These are phyloP conservation scores for Auriscalpium vulgare DNA, from an alignment of 768 basidiomycete genomes.

Conservation along the genomic window DNA sequence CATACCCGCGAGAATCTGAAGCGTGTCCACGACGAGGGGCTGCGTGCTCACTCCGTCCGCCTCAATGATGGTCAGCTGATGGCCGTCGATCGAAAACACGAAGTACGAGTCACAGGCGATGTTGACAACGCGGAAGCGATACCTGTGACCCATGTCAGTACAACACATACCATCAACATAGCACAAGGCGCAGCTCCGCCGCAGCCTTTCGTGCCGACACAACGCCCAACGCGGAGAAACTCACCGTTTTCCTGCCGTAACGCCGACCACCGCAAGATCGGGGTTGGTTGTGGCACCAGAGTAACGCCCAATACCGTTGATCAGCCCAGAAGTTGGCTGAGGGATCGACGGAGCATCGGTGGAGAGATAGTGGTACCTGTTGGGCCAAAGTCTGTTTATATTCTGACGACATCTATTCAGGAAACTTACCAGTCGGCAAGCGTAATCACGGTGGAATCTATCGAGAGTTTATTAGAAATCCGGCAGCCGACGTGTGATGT, in stretches of 20 bases:
- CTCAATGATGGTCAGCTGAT: constrained; percentile 22
- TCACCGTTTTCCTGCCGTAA: constrained; percentile 22
- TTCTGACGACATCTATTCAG: neutral
- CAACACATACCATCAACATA: neutral
- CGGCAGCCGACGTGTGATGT: neutral
- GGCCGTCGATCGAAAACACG: constrained; percentile 20
- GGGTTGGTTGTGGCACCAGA: constrained; percentile 28
- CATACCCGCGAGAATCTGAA: constrained; percentile 18
- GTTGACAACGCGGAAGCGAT: constrained; percentile 46
- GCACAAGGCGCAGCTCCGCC: neutral
- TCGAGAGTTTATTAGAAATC: constrained; percentile 4
- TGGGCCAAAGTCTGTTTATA: neutral
- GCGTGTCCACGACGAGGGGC: constrained; percentile 17
- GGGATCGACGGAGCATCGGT: constrained; percentile 15
- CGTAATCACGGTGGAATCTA: constrained; percentile 38
- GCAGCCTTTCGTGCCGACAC: no score
- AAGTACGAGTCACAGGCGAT: constrained; percentile 37
- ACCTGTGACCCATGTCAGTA: constrained; percentile 12
- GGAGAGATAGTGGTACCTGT: constrained; percentile 28
- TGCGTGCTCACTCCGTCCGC: constrained; percentile 18
- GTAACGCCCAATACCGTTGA: constrained; percentile 45
- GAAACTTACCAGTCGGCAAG: constrained; percentile 36
- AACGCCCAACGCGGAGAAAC: neutral
- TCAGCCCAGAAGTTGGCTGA: constrained; percentile 29
- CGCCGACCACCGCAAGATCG: constrained; percentile 37